A percentile compares a stretch with the other conserved stretches of the same genome.
These are phyloP conservation scores for Penicillium maclennaniae DNA, from an alignment of 495 filamentous ascomycete species.

Conservation along the genomic window DNA sequence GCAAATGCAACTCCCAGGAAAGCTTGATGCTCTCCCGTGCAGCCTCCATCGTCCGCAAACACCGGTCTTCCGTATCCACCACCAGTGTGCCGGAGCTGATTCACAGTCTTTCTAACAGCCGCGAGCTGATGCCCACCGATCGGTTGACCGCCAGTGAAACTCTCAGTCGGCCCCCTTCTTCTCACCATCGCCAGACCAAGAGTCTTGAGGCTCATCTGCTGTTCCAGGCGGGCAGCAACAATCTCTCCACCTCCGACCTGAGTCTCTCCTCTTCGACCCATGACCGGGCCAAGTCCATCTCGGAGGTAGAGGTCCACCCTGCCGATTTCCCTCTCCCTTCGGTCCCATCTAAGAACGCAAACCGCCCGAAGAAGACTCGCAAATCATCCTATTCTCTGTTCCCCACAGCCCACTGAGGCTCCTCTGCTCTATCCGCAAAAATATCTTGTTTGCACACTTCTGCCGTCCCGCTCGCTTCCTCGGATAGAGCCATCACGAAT, in stretches of 20 bases:
- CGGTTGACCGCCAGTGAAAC: slow-evolving; percentile 29
- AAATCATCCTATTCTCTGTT: slow-evolving; percentile 46
- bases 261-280: slow-evolving; percentile 16
- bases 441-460: not conserved
- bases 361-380: slow-evolving; percentile 29
- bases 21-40: slow-evolving; percentile 50
- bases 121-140: slow-evolving; percentile 40
- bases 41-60: slow-evolving; percentile 48
- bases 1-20: slow-evolving; percentile 57
- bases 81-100: slow-evolving; percentile 55
- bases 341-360: slow-evolving; percentile 18
- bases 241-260: slow-evolving; percentile 21
- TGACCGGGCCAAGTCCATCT: slow-evolving; percentile 39
- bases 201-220: slow-evolving; percentile 35
- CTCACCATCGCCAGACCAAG: slow-evolving; percentile 41
- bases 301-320: slow-evolving; percentile 25
- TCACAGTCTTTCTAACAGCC: slow-evolving; percentile 44
- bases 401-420: slow-evolving; percentile 23
- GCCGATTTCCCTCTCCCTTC: slow-evolving; percentile 9
- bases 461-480: slow-evolving; percentile 8
- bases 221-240: slow-evolving; percentile 26
- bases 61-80: slow-evolving; percentile 54
- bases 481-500: slow-evolving; percentile 14
- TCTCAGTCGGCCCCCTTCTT: slow-evolving; percentile 28
- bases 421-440: not conserved